Evolutionary conservation across 2,329 filamentous ascomycete genomes (phyloP), one percentile per base, ranked within the genome.

Genomic region (Myrmaecium sp.): DNA sequence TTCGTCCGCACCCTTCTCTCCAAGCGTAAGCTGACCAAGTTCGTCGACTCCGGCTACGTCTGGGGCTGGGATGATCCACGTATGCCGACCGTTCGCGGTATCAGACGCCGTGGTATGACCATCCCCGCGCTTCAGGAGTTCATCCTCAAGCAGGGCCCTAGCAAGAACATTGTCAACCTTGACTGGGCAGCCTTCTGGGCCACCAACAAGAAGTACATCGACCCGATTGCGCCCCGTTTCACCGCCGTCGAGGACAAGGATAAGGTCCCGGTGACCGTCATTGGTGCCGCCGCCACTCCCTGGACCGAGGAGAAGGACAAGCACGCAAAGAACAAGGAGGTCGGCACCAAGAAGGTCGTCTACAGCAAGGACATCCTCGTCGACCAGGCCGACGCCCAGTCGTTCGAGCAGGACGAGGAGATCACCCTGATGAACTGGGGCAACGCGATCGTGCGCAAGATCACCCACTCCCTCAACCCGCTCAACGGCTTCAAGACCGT

Each of bases 381-480:
- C 27, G 86, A 94, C 47, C 86, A 94, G 54, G 77, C 66, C 23
- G 86, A 95, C 42, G 81, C 76, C 34, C 74, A 75, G 49, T 67
- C 66, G 14, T 91, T 94, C 56, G 76, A 71, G 41, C 64, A 76
- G 33, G 74, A 76, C 45, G 86, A 95, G 58, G 84, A 94, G 53
- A 80, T 95, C 42, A 94, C 86, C 0, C 64, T 94, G 21, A 94
- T 94, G 86, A 78, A 78, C 51, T 95, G 86, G 86, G 89, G 86
- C 40, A 91, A 92, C 44, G 81, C 78, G 8, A 69, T 83, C 37
- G 77, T 89, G 14, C 69, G 73, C 29, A 69, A 72, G 32, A 69
- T 81, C 34, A 47, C 42, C 11, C 47, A 69, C 58, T 52, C 62
- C 35, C 41, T 57, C 44, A 69, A 54, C 39, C 57, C 57, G 5